Percentiles rank a stretch among this genome's conserved stretches.
phyloP scores from a whole-genome alignment of 805 yeast genomes.

The Torulaspora indica region DNA sequence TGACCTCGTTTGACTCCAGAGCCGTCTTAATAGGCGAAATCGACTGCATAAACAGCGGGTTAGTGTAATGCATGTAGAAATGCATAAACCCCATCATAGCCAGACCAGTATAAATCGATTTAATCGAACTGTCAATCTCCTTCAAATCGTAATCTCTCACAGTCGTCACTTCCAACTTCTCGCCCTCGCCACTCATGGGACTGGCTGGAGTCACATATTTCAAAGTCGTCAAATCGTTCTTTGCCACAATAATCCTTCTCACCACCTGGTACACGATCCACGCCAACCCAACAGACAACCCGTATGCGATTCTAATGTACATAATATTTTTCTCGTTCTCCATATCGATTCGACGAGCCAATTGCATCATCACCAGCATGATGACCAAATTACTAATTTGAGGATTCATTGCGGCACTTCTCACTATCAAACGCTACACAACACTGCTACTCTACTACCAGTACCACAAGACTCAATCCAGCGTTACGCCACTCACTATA shows the following conservation, averaged over 20 bases:
- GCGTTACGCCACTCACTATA: too few species aligned
- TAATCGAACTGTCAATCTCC: constrained; percentile 75
- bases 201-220: constrained; percentile 86
- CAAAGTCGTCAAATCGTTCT: constrained; percentile 87
- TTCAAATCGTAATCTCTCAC: constrained; percentile 90
- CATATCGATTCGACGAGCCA: constrained; percentile 80
- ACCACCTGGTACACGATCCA: constrained; percentile 63
- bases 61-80: constrained; percentile 92
- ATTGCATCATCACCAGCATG: constrained; percentile 96
- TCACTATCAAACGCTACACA: not conserved
- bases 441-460: too few species aligned
- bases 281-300: constrained; percentile 59
- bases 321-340: constrained; percentile 73
- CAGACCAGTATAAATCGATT: constrained; percentile 77
- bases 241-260: constrained; percentile 54
- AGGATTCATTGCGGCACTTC: constrained; percentile 61
- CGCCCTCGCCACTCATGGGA: constrained; percentile 67
- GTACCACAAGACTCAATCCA: too few species aligned
- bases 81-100: constrained; percentile 99
- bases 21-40: constrained; percentile 87
- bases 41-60: constrained; percentile 93
- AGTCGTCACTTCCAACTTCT: constrained; percentile 80
- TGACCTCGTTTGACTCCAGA: constrained; percentile 81
- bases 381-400: constrained; percentile 78
- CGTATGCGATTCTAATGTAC: constrained; percentile 71